Evolutionary conservation across 2,329 filamentous ascomycete genomes (phyloP).

Genomic region (Trichophyton verrucosum): DNA sequence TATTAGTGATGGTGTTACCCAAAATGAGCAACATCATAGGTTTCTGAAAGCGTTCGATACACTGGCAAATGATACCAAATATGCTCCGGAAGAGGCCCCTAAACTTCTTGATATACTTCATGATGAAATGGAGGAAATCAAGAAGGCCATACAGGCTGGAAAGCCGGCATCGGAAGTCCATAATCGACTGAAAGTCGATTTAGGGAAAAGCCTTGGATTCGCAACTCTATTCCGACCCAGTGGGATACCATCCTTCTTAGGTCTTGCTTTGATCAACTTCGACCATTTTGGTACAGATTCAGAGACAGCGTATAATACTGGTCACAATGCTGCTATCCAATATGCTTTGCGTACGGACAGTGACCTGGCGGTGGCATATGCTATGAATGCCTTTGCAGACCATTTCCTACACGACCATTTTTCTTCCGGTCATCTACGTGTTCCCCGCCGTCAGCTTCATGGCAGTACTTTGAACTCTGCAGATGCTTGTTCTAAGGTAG

Average conservation of each 20-base stretch:
- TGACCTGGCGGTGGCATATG: neutral
- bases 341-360: slow-evolving; percentile 1
- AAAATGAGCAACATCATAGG: neutral
- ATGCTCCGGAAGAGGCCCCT: neutral
- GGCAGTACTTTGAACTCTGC: neutral
- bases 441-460: neutral
- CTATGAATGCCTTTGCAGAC: slow-evolving; percentile 4
- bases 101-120: slow-evolving; percentile 1
- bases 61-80: slow-evolving; percentile 3
- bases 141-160: neutral
- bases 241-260: slow-evolving; percentile 1
- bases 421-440: slow-evolving; percentile 2
- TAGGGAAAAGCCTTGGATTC: neutral
- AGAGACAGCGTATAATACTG: slow-evolving; percentile 3
- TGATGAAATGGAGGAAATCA: neutral
- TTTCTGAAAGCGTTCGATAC: slow-evolving; percentile 1
- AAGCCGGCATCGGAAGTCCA: neutral
- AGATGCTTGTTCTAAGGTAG: slow-evolving; percentile 2
- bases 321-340: slow-evolving; percentile 1
- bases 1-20: slow-evolving; percentile 1
- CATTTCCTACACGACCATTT: slow-evolving; percentile 4
- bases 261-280: slow-evolving; percentile 3
- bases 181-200: neutral
- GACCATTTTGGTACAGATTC: slow-evolving; percentile 4
- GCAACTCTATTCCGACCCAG: slow-evolving; percentile 2